Percentiles rank a stretch among this genome's conserved stretches.
These are phyloP conservation scores for Aspergillus amoenus DNA, from an alignment of 2,329 filamentous ascomycete species.

Conservation along the genomic window DNA sequence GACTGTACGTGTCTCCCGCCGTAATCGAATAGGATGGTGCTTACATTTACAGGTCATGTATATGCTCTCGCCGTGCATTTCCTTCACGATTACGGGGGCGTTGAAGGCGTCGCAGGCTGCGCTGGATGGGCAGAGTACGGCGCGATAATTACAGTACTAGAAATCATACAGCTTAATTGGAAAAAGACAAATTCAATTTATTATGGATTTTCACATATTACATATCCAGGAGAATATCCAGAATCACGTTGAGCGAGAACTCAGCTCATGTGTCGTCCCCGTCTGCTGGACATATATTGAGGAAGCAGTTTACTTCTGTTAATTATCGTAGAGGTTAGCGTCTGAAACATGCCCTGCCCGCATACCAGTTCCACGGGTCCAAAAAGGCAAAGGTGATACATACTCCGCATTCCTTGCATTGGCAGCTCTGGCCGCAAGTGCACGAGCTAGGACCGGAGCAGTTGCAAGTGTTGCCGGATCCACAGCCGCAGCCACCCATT, in stretches of 20 bases:
- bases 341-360: too few species aligned
- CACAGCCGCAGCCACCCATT: conserved; percentile 36
- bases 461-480: conserved; percentile 32
- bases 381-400: conserved; percentile 17
- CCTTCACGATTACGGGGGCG: conserved; percentile 32
- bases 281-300: conserved; percentile 1
- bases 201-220: not conserved
- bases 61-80: conserved; percentile 30
- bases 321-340: too few species aligned
- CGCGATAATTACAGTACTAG: not conserved
- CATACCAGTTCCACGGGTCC: not conserved
- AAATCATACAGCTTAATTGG: not conserved
- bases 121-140: not conserved
- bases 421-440: conserved; percentile 33
- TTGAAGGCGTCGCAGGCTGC: conserved; percentile 29
- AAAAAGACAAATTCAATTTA: not conserved
- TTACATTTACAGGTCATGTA: conserved; percentile 29
- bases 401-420: conserved; percentile 42
- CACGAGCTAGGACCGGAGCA: conserved; percentile 34
- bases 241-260: conserved; percentile 8
- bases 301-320: conserved; percentile 24
- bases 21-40: not conserved
- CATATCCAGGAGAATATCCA: conserved; percentile 14
- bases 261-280: conserved; percentile 6
- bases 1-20: conserved; percentile 38